phyloP scores from a whole-genome alignment of 2,329 filamentous ascomycete species.

The Penicillium hordei region DNA sequence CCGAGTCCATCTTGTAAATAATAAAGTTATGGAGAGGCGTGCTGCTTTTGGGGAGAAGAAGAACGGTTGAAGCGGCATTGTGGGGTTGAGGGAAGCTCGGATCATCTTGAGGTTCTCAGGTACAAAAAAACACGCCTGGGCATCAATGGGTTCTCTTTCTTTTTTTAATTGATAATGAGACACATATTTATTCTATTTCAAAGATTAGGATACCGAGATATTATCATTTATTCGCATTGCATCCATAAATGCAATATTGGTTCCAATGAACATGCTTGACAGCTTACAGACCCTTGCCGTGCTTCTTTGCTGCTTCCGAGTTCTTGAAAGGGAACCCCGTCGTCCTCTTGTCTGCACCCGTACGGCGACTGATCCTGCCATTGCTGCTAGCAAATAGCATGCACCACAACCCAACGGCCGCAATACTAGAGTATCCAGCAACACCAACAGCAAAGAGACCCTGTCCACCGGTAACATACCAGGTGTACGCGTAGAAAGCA shows the following conservation, averaged over 20 bases:
- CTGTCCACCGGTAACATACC: constrained; percentile 59
- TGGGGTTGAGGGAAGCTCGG: constrained; percentile 12
- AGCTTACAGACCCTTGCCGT: constrained; percentile 29
- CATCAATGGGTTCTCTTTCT: neutral
- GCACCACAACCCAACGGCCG: constrained; percentile 65
- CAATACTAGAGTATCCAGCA: constrained; percentile 57
- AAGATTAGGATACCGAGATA: neutral
- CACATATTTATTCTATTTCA: neutral
- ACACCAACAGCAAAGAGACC: constrained; percentile 62
- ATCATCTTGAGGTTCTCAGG: constrained; percentile 1
- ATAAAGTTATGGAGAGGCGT: constrained; percentile 15
- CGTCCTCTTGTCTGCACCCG: constrained; percentile 66
- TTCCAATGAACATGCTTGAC: neutral
- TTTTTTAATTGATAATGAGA: neutral
- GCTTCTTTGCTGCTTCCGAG: constrained; percentile 55
- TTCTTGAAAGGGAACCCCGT: constrained; percentile 67
- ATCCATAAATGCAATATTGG: neutral
- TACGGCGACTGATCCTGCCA: constrained; percentile 61
- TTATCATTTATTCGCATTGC: neutral
- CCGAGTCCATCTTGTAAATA: constrained; percentile 29
- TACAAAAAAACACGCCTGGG: neutral
- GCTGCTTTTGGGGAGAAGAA: constrained; percentile 33
- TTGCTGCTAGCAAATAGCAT: constrained; percentile 58
- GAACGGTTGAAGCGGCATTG: constrained; percentile 30
- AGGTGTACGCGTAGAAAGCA: constrained; percentile 67